Evolutionary conservation across 192 early-diverging fungal genomes (phyloP), one percentile per base, ranked within the genome.

Genomic region (Entomortierella beljakovae): DNA sequence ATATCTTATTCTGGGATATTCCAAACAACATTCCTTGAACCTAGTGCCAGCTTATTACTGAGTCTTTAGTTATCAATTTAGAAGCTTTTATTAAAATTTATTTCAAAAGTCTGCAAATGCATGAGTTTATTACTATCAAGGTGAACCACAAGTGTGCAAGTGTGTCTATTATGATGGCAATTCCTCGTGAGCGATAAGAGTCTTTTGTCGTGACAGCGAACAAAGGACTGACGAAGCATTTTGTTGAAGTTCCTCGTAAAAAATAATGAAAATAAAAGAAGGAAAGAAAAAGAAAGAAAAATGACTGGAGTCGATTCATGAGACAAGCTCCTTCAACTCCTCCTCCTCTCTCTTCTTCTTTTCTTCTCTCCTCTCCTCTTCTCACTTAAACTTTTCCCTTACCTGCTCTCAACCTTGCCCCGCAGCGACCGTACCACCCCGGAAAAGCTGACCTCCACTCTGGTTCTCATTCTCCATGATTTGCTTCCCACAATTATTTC

Each of bases 401-500:
- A 20, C 43, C 20, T 46, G 43, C 43, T 46, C 15, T 46, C 43
- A 11, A 13, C 37, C 13, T 38, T 38, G 37, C 13, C 37, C 13
- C 13, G 13, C 37, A 38, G 37, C 43, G 20, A 46, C 5, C 15
- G 20, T 46, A 3, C 7, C 15, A 15, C 43, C 43, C 7, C 3
- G 15, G 20, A 46, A 46, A 46, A 46, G 15, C 20, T 46, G 43
- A 49, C 20, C 43, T 46, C 43, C 43, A 46, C 15, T 20, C 7
- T 46, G 15, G 43, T 46, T 46, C 43, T 46, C 43, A 46, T 59
- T 37, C 56, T 52, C 66, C 53, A 57, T 67, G 52, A 50, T 34
- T 58, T 58, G 54, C 67, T 23, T 57, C 55, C 60, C 57, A 31
- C 32, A 29, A 16, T 46, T 46, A 18, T 37, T 40, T 49, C 42